phyloP scores from a whole-genome alignment of 2,329 filamentous ascomycete species.

The Boeremia exigua region DNA sequence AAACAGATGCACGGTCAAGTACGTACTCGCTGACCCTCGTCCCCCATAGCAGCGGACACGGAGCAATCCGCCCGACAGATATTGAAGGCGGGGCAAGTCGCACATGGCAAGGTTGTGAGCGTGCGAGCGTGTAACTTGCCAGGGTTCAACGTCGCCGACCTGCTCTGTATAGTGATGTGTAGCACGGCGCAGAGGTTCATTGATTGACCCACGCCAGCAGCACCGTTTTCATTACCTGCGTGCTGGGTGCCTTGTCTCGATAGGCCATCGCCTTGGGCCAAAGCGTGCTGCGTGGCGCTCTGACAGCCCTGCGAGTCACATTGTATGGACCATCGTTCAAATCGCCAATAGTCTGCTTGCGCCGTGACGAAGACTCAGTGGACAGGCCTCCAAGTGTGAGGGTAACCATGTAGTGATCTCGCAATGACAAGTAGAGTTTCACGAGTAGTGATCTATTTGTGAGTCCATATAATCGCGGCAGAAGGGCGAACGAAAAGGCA shows the following conservation, averaged over 20 bases:
- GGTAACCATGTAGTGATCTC: constrained; percentile 24
- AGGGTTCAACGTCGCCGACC: constrained; percentile 37
- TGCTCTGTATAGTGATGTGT: constrained; percentile 24
- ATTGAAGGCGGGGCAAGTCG: constrained; percentile 23
- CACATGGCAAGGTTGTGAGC: constrained; percentile 19
- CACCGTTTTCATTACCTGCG: constrained; percentile 38
- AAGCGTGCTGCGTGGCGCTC: constrained; percentile 10
- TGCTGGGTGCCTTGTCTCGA: constrained; percentile 20
- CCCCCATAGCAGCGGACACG: constrained; percentile 13
- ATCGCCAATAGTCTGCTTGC: constrained; percentile 19
- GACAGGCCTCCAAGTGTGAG: constrained; percentile 14
- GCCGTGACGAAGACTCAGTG: constrained; percentile 31
- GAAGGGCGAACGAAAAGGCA: constrained; percentile 9
- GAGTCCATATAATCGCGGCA: constrained; percentile 5
- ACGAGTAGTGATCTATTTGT: constrained; percentile 17
- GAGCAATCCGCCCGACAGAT: constrained; percentile 18
- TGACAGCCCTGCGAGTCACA: constrained; percentile 5
- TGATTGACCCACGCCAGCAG: constrained; percentile 16
- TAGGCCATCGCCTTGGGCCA: neutral
- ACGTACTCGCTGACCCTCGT: constrained; percentile 30
- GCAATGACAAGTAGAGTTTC: constrained; percentile 17
- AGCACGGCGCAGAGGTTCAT: constrained; percentile 24
- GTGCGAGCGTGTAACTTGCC: constrained; percentile 26
- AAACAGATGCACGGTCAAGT: constrained; percentile 8
- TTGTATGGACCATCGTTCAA: constrained; percentile 23